Evolutionary conservation across 2,329 filamentous ascomycete genomes (phyloP), one percentile per base, ranked within the genome.

Genomic region (Colletotrichum spinosum): DNA sequence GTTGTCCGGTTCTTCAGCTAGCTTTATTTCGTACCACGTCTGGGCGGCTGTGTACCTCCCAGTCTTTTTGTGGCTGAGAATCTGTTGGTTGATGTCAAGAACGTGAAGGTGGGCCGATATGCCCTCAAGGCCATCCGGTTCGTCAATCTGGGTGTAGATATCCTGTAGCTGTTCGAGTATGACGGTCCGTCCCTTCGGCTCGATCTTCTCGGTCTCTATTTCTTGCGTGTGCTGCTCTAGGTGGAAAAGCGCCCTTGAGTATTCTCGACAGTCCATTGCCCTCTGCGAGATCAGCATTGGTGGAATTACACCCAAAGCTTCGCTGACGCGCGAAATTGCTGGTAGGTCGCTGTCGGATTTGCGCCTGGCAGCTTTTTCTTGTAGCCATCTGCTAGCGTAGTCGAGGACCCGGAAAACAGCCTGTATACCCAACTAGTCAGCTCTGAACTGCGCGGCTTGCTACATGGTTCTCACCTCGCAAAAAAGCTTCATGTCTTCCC

Each of bases 101-200:
- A 94, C 88, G 64, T 92, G 91, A 3, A 98, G 82, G 74, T 96
- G 92, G 17, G 93, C 89, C 2, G 95, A 97, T 67, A 99, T 95
- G 3, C 96, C 96, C 74, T 98, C 94, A 39, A 99, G 90, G 1
- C 95, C 94, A 76, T 99, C 96, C 0, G 96, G 97, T 72, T 99
- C 96, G 73, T 99, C 96, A 67, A 99, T 98, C 71, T 97, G 92
- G 1, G 93, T 93, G 77, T 99, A 99, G 15, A 99, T 97, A 57
- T 95, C 90, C 73, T 98, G 95, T 33, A 99, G 81, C 67, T 90
- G 88, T 70, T 93, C 88, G 65, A 97, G 86, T 4, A 96, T 83
- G 33, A 88, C 84, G 57, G 91, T 84, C n/a, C 86, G 80, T 25
- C 88, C 85, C 2, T 83, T 81, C 1, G 80, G 76, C 1, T 83